Base-by-base conservation (phyloP, 192 early-diverging fungal species). In the Entomortierella lignicola region DNA sequence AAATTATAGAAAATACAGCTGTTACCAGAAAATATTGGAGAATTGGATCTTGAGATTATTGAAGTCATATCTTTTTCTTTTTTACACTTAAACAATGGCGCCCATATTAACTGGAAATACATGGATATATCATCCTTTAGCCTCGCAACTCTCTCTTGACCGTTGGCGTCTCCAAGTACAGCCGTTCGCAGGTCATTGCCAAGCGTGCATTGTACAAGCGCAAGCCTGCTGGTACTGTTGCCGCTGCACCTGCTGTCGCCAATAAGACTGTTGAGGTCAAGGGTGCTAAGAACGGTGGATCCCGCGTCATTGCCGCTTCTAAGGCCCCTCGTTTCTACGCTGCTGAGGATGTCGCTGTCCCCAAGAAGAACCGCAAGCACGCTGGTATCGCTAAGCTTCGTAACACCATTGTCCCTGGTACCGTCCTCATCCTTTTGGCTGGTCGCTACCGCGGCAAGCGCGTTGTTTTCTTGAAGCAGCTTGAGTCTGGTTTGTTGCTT, bases 391-490 rank as follows among this genome's bases (percentile, higher is more conserved):
- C 87, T 50, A 83, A 86, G 67, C 91, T 98, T 81, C 96, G 98
- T 86, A 69, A 84, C 67, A 86, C 92, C 85, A 98, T 99, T 88
- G 96, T 95, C 73, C 94, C 98, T 72, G 97, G 98, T 65, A 96
- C 98, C 85, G 93, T 99, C 71, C 87, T 99, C 55, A 99, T 99
- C 80, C 90, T 99, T 68, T 87, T 99, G 63, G 88, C 87, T 25
- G 75, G 97, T 74, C 93, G 96, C 71, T 98, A 92, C 93, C 94
- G 95, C 69, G 98, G 98, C 64, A 98, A 98, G 92, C 92, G 98
- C 63, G 98, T 99, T 75, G 98, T 99, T 41, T 98, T 95, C 91
- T 89, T 99, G 83, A 98, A 96, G 92, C 94, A 95, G 87, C 91
- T 99, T 75, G 85, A 87, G 71, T 93, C 94, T 74, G 98, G 98